phyloP scores from a whole-genome alignment of 176 grass and related monocot species.

The Ananas comosus region DNA sequence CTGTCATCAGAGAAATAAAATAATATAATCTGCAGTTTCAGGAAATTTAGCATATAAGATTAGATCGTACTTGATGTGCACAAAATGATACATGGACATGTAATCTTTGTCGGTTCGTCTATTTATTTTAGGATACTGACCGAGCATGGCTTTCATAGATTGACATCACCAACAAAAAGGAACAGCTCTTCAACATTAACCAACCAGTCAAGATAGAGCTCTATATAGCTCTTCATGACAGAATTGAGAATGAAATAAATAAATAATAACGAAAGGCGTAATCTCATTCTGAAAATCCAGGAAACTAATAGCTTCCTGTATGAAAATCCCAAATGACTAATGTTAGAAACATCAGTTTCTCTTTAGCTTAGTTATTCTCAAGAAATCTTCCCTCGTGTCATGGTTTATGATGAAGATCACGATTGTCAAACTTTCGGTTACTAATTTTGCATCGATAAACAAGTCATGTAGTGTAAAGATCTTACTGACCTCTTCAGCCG shows the following conservation, averaged over 20 bases:
- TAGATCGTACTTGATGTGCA: background rate
- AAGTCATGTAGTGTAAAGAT: background rate
- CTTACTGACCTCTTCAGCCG: constrained; percentile 72
- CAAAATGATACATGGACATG: background rate
- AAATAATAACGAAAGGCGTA: too few species aligned
- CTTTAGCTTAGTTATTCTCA: too few species aligned
- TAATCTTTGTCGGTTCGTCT: background rate
- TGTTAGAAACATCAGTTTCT: too few species aligned
- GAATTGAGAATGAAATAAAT: too few species aligned
- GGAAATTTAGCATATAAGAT: background rate
- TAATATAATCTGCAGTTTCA: background rate
- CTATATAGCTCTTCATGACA: too few species aligned
- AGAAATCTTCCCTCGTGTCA: too few species aligned
- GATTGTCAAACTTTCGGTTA: background rate
- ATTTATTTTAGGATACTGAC: background rate
- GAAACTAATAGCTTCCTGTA: too few species aligned
- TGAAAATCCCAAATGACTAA: too few species aligned
- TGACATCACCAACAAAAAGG: too few species aligned
- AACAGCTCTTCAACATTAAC: background rate
- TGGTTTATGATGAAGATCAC: background rate
- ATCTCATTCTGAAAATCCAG: too few species aligned
- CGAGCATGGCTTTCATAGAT: background rate
- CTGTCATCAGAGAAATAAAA: background rate
- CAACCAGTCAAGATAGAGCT: background rate
- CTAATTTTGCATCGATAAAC: background rate